Percentiles rank a stretch among this genome's conserved stretches.
Conservation (phyloP, 352 stramenopile species). For the Albugo laibachii region DNA sequence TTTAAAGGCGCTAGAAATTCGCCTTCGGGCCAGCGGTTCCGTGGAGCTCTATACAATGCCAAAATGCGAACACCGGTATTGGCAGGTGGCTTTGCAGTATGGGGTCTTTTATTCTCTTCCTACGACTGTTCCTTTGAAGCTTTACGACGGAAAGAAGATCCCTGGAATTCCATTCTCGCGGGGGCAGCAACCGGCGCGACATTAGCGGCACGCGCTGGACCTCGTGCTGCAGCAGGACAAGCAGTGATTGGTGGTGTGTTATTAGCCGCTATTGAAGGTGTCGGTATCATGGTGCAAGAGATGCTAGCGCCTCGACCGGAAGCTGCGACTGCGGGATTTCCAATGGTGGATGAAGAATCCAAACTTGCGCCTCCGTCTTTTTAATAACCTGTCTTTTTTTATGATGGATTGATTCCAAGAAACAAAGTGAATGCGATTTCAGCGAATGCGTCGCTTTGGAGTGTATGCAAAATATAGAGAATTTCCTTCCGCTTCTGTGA, state of each 20-base stretch:
- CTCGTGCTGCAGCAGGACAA: conserved; percentile 83
- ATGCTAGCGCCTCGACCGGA: conserved; percentile 50
- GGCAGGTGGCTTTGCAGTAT: conserved; percentile 86
- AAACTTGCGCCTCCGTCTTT: conserved; percentile 57
- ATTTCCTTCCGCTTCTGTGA: not conserved
- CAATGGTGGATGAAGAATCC: conserved; percentile 45
- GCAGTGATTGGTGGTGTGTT: conserved; percentile 90
- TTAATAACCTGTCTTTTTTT: conserved; percentile 2
- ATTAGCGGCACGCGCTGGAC: conserved; percentile 86
- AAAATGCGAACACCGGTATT: conserved; percentile 89
- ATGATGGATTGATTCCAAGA: not conserved
- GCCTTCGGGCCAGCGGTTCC: conserved; percentile 80
- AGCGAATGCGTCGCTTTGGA: not conserved
- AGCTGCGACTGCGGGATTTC: conserved; percentile 21
- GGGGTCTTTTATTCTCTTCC: conserved; percentile 94
- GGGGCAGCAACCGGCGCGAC: conserved; percentile 92
- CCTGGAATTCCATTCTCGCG: conserved; percentile 98
- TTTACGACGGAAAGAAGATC: conserved; percentile 96
- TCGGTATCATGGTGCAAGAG: conserved; percentile 91
- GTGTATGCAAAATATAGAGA: not conserved
- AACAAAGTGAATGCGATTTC: conserved; percentile 2
- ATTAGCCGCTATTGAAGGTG: conserved; percentile 92
- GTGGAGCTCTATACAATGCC: conserved; percentile 83
- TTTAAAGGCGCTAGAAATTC: conserved; percentile 91
- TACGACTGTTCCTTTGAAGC: conserved; percentile 96